These are phyloP conservation scores for Aspergillus glaucus DNA, from an alignment of 2,329 filamentous ascomycete species.

Conservation along the genomic window DNA sequence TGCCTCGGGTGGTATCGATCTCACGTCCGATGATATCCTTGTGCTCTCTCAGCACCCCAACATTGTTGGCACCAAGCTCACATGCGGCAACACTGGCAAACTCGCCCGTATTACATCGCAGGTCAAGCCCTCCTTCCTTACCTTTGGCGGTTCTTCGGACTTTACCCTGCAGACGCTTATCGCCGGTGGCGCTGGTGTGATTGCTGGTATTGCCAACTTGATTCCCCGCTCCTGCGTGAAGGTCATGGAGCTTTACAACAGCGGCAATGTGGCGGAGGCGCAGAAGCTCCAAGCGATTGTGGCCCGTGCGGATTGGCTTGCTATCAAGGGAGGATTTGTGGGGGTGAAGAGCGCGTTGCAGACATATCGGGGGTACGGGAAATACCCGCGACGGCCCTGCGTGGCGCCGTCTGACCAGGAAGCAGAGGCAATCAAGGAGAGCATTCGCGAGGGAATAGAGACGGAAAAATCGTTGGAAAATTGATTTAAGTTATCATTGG, in stretches of 20 bases:
- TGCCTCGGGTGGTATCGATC: slow-evolving; percentile 60
- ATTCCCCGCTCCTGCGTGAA: slow-evolving; percentile 74
- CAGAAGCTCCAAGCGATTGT: slow-evolving; percentile 70
- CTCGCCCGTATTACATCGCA: slow-evolving; percentile 55
- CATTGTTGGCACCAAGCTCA: slow-evolving; percentile 65
- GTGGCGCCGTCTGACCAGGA: slow-evolving; percentile 40
- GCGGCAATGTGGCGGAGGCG: slow-evolving; percentile 70
- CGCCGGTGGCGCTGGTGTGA: slow-evolving; percentile 75
- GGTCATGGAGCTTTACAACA: slow-evolving; percentile 68
- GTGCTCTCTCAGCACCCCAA: slow-evolving; percentile 54
- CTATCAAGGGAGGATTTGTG: slow-evolving; percentile 75
- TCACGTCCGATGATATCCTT: slow-evolving; percentile 60
- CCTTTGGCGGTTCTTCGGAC: slow-evolving; percentile 81
- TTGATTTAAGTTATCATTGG: slow-evolving; percentile 3
- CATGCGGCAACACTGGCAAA: slow-evolving; percentile 69
- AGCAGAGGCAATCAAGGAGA: slow-evolving; percentile 27
- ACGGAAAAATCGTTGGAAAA: slow-evolving; percentile 28
- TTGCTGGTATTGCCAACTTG: slow-evolving; percentile 78
- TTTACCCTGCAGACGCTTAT: slow-evolving; percentile 77
- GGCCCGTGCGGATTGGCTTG: slow-evolving; percentile 71
- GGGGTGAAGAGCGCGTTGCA: slow-evolving; percentile 82
- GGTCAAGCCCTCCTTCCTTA: slow-evolving; percentile 59
- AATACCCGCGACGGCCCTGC: slow-evolving; percentile 63
- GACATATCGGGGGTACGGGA: slow-evolving; percentile 75
- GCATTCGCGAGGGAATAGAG: slow-evolving; percentile 34